A percentile compares a stretch with the other conserved stretches of the same genome.
Evolutionary conservation across 345 rosid genomes (phyloP).

Genomic region (Fremontodendron californicum): DNA sequence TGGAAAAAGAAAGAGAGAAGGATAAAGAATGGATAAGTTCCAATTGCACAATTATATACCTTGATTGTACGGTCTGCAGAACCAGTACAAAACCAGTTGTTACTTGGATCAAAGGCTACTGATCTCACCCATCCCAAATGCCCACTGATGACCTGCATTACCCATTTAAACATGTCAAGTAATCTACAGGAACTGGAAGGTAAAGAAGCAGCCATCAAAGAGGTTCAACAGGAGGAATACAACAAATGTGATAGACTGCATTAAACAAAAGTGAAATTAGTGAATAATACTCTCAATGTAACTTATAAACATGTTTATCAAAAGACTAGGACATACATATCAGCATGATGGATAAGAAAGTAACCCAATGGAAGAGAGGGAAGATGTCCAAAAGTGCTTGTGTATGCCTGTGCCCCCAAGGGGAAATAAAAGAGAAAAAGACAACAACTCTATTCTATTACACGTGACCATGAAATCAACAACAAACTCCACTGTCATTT

Average conservation of each 20-base stretch:
- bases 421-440: neutral
- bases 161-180: constrained; percentile 20
- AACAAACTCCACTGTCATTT: neutral
- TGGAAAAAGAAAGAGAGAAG: neutral
- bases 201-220: neutral
- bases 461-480: neutral
- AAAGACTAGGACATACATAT: neutral
- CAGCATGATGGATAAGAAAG: neutral
- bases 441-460: neutral
- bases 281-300: neutral
- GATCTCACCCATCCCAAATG: constrained; percentile 99
- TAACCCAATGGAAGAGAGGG: neutral
- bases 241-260: neutral
- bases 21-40: neutral
- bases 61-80: constrained; percentile 90
- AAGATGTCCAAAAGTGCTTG: neutral
- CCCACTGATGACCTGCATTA: constrained; percentile 76
- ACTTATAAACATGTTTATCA: neutral
- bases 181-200: neutral
- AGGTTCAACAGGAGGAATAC: neutral
- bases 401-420: neutral
- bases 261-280: neutral
- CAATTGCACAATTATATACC: neutral
- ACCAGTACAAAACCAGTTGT: constrained; percentile 95
- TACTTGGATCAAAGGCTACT: constrained; percentile 94